Base-by-base conservation (phyloP, 805 yeast genomes). In the Myxozyma lipomycoides region DNA sequence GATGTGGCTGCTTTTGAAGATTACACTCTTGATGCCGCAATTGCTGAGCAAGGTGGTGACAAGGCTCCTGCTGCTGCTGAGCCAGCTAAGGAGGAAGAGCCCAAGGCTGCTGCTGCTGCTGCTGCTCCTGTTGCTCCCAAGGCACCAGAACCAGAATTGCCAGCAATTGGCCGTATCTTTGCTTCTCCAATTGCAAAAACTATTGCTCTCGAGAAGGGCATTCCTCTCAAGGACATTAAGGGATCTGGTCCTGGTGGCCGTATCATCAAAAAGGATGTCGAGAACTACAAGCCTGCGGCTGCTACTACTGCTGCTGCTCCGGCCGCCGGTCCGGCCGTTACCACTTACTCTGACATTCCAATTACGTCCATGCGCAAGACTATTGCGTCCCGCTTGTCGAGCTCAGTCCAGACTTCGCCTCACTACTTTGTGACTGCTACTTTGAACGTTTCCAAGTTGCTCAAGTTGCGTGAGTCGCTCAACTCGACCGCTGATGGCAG, bases 161-260 rank as follows among this genome's bases (percentile, higher is more conserved):
- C 46, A 1, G 35, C 54, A n/a, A 73, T 77, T 46, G 84, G 76
- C 62, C 81, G 96, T 72, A 84, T 93, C 68, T 69, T 87, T 61
- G 98, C 98, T 40, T 90, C 98, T 55, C 98, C 98, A 52, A 75
- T 85, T 60, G 98, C 98, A 55, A 91, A 91, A 78, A 82, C 81
- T 60, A 75, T 93, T 58, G 98, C 98, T 53, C 76, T 90, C 61
- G 96, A 91, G 70, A 80, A 83, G 70, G 98, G 98, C 64, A 76
- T 91, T 65, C 78, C 95, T 40, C 79, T 91, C 65, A 87, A 85
- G 74, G 80, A 80, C 63, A 75, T 93, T 66, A 81, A 81, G 70
- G 98, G 98, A 66, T 72, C 96, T 40, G 98, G 98, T 62, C 98
- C 98, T 67, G 77, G 78, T 65, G 98, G 98, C 62, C 86, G 98